These are phyloP conservation scores for Tieghemostelium lacteum DNA, from an alignment of 78 protist genomes.

Conservation along the genomic window DNA sequence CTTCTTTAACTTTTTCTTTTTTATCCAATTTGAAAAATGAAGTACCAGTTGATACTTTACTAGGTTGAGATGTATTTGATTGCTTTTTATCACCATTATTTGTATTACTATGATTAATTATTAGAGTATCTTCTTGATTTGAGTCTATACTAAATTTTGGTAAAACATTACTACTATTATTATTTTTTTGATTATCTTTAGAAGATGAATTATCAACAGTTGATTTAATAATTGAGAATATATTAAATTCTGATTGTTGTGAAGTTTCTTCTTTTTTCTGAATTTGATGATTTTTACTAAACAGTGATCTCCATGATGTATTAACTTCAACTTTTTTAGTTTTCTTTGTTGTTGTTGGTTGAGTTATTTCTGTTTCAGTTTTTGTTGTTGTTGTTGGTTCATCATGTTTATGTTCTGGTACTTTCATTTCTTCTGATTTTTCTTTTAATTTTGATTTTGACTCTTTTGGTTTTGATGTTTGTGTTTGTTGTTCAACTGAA, in stretches of 20 bases:
- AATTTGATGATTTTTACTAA: neutral
- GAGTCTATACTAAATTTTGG: no score
- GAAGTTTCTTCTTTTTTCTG: neutral
- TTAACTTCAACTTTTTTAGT: conserved; percentile 18
- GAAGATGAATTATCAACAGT: neutral
- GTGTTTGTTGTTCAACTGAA: neutral
- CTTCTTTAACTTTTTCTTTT: no score
- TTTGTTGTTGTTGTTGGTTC: neutral
- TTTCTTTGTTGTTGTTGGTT: no score
- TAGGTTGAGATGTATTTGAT: no score
- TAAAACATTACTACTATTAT: no score
- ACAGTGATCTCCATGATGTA: conserved; percentile 66
- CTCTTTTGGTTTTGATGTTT: neutral
- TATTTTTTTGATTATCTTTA: neutral
- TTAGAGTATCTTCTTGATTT: no score
- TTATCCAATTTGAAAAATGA: no score
- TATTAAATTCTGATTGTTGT: neutral
- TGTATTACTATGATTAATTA: no score
- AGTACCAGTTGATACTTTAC: no score
- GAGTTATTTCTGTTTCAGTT: neutral
- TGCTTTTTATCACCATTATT: no score
- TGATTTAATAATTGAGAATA: neutral
- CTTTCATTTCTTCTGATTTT: neutral
- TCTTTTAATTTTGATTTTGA: neutral
- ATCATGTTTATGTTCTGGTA: no score